Percentiles rank a stretch among this genome's conserved stretches.
Conservation (phyloP, 805 yeast genomes). For the Huiozyma naganishii region DNA sequence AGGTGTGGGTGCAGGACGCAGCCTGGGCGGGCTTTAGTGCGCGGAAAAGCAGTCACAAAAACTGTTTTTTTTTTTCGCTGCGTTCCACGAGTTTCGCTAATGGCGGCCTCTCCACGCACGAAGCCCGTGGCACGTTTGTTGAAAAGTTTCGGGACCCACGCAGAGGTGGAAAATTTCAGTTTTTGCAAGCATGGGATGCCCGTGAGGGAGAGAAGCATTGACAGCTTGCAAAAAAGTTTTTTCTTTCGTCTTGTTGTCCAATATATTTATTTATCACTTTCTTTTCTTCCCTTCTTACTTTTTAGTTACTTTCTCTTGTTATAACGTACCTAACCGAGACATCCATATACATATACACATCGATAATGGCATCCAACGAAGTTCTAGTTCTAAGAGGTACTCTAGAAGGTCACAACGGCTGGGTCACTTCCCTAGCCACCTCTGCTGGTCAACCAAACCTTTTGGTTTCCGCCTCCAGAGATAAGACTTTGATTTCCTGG, state of each 20-base stretch:
- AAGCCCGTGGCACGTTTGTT: conserved; percentile 17
- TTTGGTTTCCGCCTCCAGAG: conserved; percentile 97
- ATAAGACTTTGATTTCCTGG: conserved; percentile 97
- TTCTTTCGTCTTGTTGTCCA: neutral
- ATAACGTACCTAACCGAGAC: conserved; percentile 1
- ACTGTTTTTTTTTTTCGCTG: neutral
- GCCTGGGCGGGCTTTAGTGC: neutral
- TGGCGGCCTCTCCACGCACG: conserved; percentile 14
- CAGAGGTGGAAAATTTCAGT: conserved; percentile 3
- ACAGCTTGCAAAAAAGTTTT: neutral
- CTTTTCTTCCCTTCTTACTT: neutral
- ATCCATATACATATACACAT: conserved; percentile 4
- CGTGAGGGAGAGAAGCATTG: neutral
- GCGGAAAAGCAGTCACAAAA: neutral
- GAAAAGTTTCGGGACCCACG: conserved; percentile 12
- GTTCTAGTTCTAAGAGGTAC: conserved; percentile 99
- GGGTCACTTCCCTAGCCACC: conserved; percentile 99
- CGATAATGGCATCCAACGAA: conserved; percentile 65
- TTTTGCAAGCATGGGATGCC: too few relatives aligned
- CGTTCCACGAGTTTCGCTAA: neutral
- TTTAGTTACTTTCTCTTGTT: neutral
- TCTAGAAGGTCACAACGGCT: conserved; percentile 92
- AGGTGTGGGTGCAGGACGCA: too few relatives aligned
- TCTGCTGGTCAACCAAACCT: conserved; percentile 96
- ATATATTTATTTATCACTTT: neutral